phyloP scores from a whole-genome alignment of 2,329 filamentous ascomycete species.

The Corinectria fuckeliana region DNA sequence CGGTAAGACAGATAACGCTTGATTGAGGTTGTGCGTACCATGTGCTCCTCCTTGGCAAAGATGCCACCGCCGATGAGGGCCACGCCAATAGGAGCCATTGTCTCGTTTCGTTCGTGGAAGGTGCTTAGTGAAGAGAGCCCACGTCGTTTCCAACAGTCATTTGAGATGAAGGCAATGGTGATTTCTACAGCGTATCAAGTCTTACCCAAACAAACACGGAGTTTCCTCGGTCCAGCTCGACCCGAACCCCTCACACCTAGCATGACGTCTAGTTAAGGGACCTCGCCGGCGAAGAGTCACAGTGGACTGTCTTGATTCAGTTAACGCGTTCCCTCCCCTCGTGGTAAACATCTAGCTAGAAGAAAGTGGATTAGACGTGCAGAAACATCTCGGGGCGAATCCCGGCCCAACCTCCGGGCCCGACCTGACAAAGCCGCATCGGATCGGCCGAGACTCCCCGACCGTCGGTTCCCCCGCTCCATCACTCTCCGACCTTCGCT shows the following conservation, averaged over 20 bases:
- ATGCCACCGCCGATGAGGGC: slow-evolving; percentile 70
- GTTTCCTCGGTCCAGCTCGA: not conserved
- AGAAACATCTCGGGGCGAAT: not conserved
- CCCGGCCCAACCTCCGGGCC: not conserved
- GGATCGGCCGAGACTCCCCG: not conserved
- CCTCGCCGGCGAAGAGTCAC: not conserved
- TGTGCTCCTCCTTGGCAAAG: slow-evolving; percentile 65
- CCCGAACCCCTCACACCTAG: not conserved
- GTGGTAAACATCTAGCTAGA: not conserved
- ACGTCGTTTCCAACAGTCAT: no score
- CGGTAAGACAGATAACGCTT: no score
- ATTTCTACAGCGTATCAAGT: not conserved
- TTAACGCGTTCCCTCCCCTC: not conserved
- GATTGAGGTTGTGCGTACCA: slow-evolving; percentile 47
- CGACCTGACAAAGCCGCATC: not conserved
- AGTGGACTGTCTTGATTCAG: no score
- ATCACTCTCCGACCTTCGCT: not conserved
- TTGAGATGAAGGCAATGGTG: not conserved
- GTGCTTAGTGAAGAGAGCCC: not conserved
- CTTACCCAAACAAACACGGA: not conserved
- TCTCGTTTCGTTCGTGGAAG: not conserved
- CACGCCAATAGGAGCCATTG: slow-evolving; percentile 54
- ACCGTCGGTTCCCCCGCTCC: not conserved
- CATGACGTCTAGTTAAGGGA: not conserved
- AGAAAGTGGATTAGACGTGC: not conserved